These are phyloP conservation scores for Yarrowia phangngaensis DNA, from an alignment of 805 yeast genomes.

Conservation along the genomic window DNA sequence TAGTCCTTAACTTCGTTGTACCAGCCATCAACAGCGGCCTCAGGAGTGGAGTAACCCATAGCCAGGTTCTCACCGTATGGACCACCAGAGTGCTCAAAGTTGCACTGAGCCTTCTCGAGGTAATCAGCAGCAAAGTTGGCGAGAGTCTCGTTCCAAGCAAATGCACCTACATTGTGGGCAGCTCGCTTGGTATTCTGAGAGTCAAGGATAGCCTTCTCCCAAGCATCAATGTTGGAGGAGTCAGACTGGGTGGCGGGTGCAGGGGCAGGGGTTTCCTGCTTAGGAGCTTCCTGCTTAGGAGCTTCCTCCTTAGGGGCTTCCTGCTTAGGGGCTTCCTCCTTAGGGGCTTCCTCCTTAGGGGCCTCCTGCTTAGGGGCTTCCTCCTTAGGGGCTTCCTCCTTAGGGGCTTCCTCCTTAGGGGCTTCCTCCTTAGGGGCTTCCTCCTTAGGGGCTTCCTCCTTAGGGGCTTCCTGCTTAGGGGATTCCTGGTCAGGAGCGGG, in stretches of 20 bases:
- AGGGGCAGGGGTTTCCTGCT: not conserved
- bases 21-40: conserved; percentile 60
- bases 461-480: not conserved
- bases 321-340: conserved; percentile 1
- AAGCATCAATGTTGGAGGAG: conserved; percentile 24
- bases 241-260: conserved; percentile 6
- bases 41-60: conserved; percentile 55
- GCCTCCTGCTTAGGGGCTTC: conserved; percentile 10
- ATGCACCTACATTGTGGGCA: conserved; percentile 36
- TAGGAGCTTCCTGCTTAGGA: conserved; percentile 5
- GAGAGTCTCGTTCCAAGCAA: conserved; percentile 55
- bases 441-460: conserved; percentile 6
- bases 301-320: conserved; percentile 3
- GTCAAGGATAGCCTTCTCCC: conserved; percentile 29
- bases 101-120: conserved; percentile 42
- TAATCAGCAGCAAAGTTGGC: conserved; percentile 59
- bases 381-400: not conserved
- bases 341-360: not conserved
- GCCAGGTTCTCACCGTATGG: conserved; percentile 79
- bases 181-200: conserved; percentile 36
- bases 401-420: conserved; percentile 6
- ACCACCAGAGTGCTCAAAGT: conserved; percentile 62
- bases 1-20: conserved; percentile 59
- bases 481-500: conserved; percentile 7
- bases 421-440: conserved; percentile 2